Conservation (phyloP, 495 filamentous ascomycete genomes). For the Neurospora pannonica region DNA sequence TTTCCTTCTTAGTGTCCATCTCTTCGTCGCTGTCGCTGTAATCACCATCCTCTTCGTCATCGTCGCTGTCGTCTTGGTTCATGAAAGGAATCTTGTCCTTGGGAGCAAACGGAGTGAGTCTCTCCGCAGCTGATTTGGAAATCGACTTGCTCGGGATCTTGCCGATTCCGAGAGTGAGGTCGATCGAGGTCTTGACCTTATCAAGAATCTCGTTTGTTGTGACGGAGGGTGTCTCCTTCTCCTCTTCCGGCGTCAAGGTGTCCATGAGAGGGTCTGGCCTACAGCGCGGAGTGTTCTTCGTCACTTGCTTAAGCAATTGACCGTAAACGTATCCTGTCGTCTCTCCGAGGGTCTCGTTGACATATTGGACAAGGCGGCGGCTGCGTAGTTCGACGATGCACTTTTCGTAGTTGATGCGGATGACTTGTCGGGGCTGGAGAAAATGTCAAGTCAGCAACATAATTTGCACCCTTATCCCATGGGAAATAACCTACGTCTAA, state of each 20-base stretch:
- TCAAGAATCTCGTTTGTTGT: conserved; percentile 41
- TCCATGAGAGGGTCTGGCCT: conserved; percentile 44
- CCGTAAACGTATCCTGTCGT: conserved; percentile 67
- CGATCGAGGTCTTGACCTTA: conserved; percentile 27
- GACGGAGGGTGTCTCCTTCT: conserved; percentile 17
- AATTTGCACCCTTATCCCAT: neutral
- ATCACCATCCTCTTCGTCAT: conserved; percentile 34
- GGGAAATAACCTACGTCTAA: conserved; percentile 23
- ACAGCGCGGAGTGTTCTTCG: conserved; percentile 59
- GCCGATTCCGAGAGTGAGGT: conserved; percentile 38
- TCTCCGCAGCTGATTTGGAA: conserved; percentile 32
- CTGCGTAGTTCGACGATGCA: conserved; percentile 74
- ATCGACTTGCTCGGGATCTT: conserved; percentile 29
- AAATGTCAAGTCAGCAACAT: conserved; percentile 16
- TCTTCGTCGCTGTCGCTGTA: conserved; percentile 27
- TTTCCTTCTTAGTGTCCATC: conserved; percentile 22
- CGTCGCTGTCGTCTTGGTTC: conserved; percentile 24
- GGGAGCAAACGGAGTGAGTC: conserved; percentile 25
- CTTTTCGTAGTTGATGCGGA: conserved; percentile 81
- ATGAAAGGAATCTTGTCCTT: conserved; percentile 33
- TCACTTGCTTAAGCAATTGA: conserved; percentile 57
- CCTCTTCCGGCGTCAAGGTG: conserved; percentile 43
- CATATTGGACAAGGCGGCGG: conserved; percentile 56
- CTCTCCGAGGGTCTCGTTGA: conserved; percentile 48
- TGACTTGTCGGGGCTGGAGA: conserved; percentile 43